These are phyloP conservation scores for Angophora floribunda DNA, from an alignment of 345 rosid genomes.

Conservation along the genomic window DNA sequence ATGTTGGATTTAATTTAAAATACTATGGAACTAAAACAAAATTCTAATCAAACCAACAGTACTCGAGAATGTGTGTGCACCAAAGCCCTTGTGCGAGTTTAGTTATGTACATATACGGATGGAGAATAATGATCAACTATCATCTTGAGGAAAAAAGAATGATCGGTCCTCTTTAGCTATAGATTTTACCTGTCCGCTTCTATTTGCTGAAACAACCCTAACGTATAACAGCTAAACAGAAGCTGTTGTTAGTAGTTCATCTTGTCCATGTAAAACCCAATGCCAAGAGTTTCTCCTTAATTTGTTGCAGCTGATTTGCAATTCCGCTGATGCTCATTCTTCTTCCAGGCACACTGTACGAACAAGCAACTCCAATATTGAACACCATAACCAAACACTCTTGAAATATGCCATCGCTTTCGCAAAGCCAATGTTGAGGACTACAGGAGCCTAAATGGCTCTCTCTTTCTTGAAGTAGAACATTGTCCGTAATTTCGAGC, in stretches of 20 bases:
- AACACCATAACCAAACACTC: not conserved
- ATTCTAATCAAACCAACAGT: no score
- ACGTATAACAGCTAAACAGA: not conserved
- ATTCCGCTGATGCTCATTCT: not conserved
- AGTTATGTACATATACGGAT: not conserved
- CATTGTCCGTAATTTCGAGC: rapidly evolving
- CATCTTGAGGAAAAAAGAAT: not conserved
- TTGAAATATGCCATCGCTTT: not conserved
- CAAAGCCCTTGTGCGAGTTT: not conserved
- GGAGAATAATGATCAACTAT: not conserved
- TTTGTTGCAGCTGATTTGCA: not conserved
- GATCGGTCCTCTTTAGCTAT: not conserved
- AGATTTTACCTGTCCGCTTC: not conserved
- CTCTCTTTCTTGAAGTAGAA: not conserved
- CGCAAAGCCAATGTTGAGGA: rapidly evolving
- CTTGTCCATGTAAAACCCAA: not conserved
- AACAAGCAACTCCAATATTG: not conserved
- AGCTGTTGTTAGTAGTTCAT: not conserved
- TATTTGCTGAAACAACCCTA: rapidly evolving
- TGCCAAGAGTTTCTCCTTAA: not conserved
- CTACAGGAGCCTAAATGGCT: rapidly evolving
- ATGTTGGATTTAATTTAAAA: no score
- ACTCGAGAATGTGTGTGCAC: not conserved
- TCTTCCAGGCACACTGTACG: not conserved
- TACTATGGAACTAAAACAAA: rapidly evolving